Evolutionary conservation across 257 asterid species (phyloP), one percentile per base, ranked within the genome.

Genomic region (Eucommia ulmoides): DNA sequence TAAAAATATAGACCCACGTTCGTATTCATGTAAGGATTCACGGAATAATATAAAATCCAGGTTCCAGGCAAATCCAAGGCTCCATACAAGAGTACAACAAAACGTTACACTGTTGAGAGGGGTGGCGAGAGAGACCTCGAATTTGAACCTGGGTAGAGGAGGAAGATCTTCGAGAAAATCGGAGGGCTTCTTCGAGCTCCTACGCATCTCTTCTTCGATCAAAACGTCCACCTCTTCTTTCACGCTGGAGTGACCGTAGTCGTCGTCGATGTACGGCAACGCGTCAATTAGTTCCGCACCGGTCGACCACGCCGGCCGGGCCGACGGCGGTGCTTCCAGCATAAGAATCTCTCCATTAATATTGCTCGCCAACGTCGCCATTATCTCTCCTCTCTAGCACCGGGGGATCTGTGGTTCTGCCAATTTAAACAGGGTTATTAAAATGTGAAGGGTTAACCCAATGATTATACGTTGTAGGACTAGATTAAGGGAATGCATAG

Each of bases 201-300:
- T 84, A 20, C 79, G 93, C 97, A 86, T 86, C 69, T 91, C 99
- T 50, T 81, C 92, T 59, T 86, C 95, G 41, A 91, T 93, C 52
- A 91, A 68, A 53, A 79, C 93, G 69, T 91, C 94, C 26, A 91
- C 99, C 60, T 83, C 96, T 50, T 68, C 81, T 65, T 87, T 83
- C 5, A 91, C 78, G 4, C 16, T 54, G 1, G 95, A 87, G 65
- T 86, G 63, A 47, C 87, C 93, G 66, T 86, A 91, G 73, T 91
- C 99, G 61, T 74, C 94, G 49, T 91, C 97, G 55, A 91, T 83
- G 76, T 91, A 91, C 33, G 99, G 99, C 33, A 91, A 75, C 8
- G 99, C 95, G 29, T 91, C 99, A 18, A 91, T 91, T 20, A 86
- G 60, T 52, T 66, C 80, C 3, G 77, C 75, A 5, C 68, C 66